Base-by-base conservation (phyloP, 768 basidiomycete species). In the Mycena haematopus region DNA sequence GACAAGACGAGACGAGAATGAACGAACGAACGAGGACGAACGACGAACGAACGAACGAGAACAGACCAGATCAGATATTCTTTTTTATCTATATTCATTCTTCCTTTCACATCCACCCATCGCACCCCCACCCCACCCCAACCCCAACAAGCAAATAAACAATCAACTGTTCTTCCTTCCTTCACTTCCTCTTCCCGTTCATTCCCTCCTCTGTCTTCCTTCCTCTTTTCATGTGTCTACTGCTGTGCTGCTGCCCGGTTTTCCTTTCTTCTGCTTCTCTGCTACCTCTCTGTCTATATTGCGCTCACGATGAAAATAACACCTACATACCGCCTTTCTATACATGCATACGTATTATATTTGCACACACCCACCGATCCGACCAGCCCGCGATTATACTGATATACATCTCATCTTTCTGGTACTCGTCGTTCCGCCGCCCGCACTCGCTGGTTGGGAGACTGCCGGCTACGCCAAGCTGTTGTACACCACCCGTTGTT, bases 61-160 rank as follows among this genome's bases (percentile, higher is more conserved):
- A 42, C 40, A n/a, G 29, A 50, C 25, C 24, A 49, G 36, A 36
- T 6, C 36, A 36, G 49, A 50, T 52, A 52, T 52, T 50, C 50
- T 22, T 35, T 29, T 36, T 36, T 36, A 36, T 36, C 36, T 52
- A 52, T 52, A 52, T 52, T 52, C 50, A 19, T 45, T 15, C 44
- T 42, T 42, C 44, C 9, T 24, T 45, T 21, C 22, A 21, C 10
- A 15, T 22, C 33, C 33, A 21, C 21, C 21, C 50, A 21, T 35
- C 33, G 29, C 29, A 50, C 11, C n/a, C 25, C 46, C 24, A 47
- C n/a, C 42, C n/a, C 42, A 19, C 42, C 44, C 15, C 46, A 29
- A 21, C 31, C n/a, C 50, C 31, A 51, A 51, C 8, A 4, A n/a
- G n/a, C n/a, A n/a, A n/a, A n/a, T 21, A 45, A 45, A 7, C 42